These are phyloP conservation scores for Capronia epimyces DNA, from an alignment of 2,329 filamentous ascomycete genomes.

Conservation along the genomic window DNA sequence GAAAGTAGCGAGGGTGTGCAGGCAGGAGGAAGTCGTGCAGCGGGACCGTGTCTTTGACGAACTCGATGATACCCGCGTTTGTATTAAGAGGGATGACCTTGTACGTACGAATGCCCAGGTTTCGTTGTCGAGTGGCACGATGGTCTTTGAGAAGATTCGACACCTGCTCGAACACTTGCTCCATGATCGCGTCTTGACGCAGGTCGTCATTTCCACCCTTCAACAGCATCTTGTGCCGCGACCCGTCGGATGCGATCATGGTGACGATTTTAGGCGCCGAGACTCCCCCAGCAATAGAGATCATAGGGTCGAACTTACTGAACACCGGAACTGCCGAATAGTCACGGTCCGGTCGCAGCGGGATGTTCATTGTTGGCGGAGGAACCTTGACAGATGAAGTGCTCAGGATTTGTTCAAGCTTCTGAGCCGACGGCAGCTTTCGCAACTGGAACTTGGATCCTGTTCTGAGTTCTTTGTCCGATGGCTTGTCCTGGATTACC, in stretches of 20 bases:
- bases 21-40: constrained; percentile 89
- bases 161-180: constrained; percentile 96
- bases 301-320: constrained; percentile 63
- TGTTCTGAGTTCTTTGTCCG: constrained; percentile 60
- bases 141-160: constrained; percentile 84
- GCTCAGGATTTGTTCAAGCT: constrained; percentile 56
- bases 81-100: constrained; percentile 88
- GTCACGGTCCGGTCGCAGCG: constrained; percentile 64
- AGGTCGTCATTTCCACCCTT: constrained; percentile 96
- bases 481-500: constrained; percentile 44
- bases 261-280: constrained; percentile 93
- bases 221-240: constrained; percentile 78
- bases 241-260: constrained; percentile 69
- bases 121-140: constrained; percentile 77
- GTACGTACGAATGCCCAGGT: constrained; percentile 88
- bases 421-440: constrained; percentile 58
- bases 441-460: constrained; percentile 60
- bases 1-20: constrained; percentile 80
- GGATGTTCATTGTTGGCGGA: constrained; percentile 81
- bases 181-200: constrained; percentile 97
- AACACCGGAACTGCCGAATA: constrained; percentile 76
- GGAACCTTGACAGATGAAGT: constrained; percentile 63
- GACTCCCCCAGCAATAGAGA: constrained; percentile 81
- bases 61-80: constrained; percentile 88
- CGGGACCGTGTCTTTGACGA: constrained; percentile 87